Percentiles rank a stretch among this genome's conserved stretches.
phyloP scores from a whole-genome alignment of 106 monocot species.

The Dioscorea alata region DNA sequence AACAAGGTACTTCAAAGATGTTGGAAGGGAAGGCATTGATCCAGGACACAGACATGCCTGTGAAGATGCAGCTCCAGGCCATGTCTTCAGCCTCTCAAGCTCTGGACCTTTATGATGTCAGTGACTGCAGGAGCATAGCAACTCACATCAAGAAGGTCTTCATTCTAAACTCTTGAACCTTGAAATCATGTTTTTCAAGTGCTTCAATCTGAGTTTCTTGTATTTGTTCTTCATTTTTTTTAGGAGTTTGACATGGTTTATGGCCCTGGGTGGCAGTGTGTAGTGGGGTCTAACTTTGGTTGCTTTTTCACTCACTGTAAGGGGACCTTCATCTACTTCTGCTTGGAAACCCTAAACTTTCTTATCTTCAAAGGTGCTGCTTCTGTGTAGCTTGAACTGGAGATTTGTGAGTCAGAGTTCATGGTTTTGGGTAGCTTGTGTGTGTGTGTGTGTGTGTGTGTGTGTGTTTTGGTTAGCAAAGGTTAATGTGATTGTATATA shows the following conservation, averaged over 20 bases:
- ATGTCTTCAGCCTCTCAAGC: conserved; percentile 52
- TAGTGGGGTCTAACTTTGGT: conserved; percentile 70
- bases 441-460: too few relatives aligned
- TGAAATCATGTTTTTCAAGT: neutral
- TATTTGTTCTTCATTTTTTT: too few relatives aligned
- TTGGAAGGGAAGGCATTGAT: conserved; percentile 71
- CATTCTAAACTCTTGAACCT: neutral
- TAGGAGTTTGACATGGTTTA: conserved; percentile 59
- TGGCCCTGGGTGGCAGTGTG: conserved; percentile 64
- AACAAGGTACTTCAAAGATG: conserved; percentile 15
- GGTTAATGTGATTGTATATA: neutral
- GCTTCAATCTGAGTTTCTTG: neutral
- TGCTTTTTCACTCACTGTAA: conserved; percentile 72
- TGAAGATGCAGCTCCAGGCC: conserved; percentile 65
- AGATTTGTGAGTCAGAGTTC: too few relatives aligned
- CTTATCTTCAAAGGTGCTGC: conserved; percentile 58
- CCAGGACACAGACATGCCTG: conserved; percentile 69
- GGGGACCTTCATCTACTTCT: conserved; percentile 76
- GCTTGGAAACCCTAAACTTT: conserved; percentile 45
- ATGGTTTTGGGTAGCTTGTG: too few relatives aligned
- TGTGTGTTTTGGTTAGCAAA: too few relatives aligned
- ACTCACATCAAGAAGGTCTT: conserved; percentile 61
- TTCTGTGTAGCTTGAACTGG: neutral
- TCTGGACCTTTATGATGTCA: conserved; percentile 64
- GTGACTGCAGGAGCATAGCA: conserved; percentile 62